Percentiles rank a stretch among this genome's conserved stretches.
These are phyloP conservation scores for Dioscorea zingiberensis DNA, from an alignment of 106 monocot species.

Conservation along the genomic window DNA sequence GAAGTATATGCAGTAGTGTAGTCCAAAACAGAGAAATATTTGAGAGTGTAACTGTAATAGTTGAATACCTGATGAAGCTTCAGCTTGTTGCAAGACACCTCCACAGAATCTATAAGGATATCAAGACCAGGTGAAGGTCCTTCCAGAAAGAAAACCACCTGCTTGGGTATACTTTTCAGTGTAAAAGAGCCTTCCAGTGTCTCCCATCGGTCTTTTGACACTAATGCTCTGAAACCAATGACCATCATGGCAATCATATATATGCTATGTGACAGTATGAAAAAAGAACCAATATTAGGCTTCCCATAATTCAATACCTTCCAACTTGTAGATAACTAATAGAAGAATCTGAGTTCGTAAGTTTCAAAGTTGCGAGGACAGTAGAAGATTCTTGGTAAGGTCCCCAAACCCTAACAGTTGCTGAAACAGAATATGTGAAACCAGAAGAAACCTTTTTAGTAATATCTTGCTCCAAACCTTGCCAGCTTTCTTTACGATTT, in stretches of 20 bases:
- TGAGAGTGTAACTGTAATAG: no score
- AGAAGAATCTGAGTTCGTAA: slow-evolving; percentile 15
- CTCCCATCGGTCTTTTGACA: slow-evolving; percentile 29
- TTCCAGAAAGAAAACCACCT: slow-evolving; percentile 36
- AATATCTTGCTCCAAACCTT: slow-evolving; percentile 44
- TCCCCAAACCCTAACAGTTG: slow-evolving; percentile 29
- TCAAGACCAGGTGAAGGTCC: slow-evolving; percentile 40
- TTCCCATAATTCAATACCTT: slow-evolving; percentile 14
- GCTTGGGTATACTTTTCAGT: slow-evolving; percentile 18
- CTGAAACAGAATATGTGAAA: slow-evolving; percentile 16
- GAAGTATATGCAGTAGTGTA: no score
- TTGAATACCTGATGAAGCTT: slow-evolving; percentile 8
- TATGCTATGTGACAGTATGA: neutral
- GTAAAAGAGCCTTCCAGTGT: slow-evolving; percentile 37
- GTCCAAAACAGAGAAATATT: no score
- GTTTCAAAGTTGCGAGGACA: slow-evolving; percentile 40
- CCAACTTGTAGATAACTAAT: slow-evolving; percentile 23
- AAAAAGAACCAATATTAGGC: neutral
- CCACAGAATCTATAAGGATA: slow-evolving; percentile 39
- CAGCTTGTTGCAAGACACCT: slow-evolving; percentile 4
- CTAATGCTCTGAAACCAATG: slow-evolving; percentile 18
- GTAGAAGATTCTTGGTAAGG: slow-evolving; percentile 8
- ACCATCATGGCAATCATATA: neutral
- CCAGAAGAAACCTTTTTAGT: slow-evolving; percentile 22
- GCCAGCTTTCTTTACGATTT: slow-evolving; percentile 37